phyloP scores from a whole-genome alignment of 2,329 filamentous ascomycete genomes.

The Aureobasidium sp. region DNA sequence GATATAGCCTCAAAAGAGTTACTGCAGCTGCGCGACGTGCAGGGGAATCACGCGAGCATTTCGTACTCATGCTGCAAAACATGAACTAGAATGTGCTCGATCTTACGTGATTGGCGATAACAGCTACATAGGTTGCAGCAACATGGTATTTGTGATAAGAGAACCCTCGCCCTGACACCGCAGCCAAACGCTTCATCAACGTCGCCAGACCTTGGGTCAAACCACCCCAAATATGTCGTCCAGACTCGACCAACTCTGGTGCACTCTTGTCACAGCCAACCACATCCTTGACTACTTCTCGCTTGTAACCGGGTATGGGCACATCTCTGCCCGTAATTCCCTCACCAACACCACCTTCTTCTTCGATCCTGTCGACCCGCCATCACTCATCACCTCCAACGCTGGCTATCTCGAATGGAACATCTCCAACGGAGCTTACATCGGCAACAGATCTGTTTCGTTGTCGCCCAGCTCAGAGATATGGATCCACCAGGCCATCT shows the following conservation, averaged over 20 bases:
- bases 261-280: neutral
- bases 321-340: neutral
- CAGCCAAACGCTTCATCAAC: too few relatives aligned
- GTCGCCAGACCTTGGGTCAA: too few relatives aligned
- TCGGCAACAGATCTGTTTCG: neutral
- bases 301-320: neutral
- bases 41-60: too few relatives aligned
- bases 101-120: too few relatives aligned
- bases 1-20: too few relatives aligned
- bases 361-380: neutral
- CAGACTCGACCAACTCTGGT: neutral
- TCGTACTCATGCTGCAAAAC: too few relatives aligned
- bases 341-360: neutral
- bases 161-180: too few relatives aligned
- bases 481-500: slow-evolving; percentile 1
- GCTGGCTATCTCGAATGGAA: neutral
- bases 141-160: too few relatives aligned
- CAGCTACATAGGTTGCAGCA: too few relatives aligned
- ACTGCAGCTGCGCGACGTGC: too few relatives aligned
- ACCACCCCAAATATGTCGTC: neutral
- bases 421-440: neutral
- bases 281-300: neutral
- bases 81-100: too few relatives aligned
- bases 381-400: neutral
- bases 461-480: neutral